Evolutionary conservation across 163 green algal genomes (phyloP).

Genomic region (Botryococcus braunii): DNA sequence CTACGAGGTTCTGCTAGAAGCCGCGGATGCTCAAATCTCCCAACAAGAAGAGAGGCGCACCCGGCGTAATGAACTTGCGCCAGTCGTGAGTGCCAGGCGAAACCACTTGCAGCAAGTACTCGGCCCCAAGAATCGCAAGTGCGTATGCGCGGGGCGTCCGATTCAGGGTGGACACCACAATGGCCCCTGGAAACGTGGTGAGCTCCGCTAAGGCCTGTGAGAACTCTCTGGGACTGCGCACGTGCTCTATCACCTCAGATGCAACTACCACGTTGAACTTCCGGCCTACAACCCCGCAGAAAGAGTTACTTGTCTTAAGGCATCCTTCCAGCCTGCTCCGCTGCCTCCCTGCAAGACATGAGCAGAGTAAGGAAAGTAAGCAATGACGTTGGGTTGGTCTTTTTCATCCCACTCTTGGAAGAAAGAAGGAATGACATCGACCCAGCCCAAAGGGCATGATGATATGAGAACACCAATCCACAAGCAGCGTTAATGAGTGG

Average conservation of each 20-base stretch:
- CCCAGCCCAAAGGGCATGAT: too few relatives aligned
- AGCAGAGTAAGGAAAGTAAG: too few relatives aligned
- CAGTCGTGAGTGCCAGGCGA: slow-evolving; percentile 82
- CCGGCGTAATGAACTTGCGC: slow-evolving; percentile 83
- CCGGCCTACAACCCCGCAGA: slow-evolving; percentile 10
- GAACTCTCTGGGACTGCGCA: slow-evolving; percentile 43
- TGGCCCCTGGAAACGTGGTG: slow-evolving; percentile 25
- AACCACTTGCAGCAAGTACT: slow-evolving; percentile 72
- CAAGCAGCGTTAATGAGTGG: too few relatives aligned
- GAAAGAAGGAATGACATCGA: too few relatives aligned
- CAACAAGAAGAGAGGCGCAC: neutral
- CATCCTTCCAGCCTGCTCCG: too few relatives aligned
- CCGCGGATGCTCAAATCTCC: too few relatives aligned
- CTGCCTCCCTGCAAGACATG: too few relatives aligned
- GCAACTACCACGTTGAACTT: slow-evolving; percentile 64
- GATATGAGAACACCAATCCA: too few relatives aligned
- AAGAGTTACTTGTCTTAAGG: too few relatives aligned
- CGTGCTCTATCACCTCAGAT: slow-evolving; percentile 92
- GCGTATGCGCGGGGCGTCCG: slow-evolving; percentile 71
- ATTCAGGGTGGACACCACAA: slow-evolving; percentile 90
- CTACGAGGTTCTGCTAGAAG: too few relatives aligned
- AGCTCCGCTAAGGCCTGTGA: slow-evolving; percentile 27
- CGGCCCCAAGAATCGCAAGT: slow-evolving; percentile 76
- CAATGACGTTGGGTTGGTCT: too few relatives aligned
- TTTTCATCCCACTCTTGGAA: too few relatives aligned